Base-by-base conservation (phyloP, 257 asterid species). In the Euphrasia confusa region DNA sequence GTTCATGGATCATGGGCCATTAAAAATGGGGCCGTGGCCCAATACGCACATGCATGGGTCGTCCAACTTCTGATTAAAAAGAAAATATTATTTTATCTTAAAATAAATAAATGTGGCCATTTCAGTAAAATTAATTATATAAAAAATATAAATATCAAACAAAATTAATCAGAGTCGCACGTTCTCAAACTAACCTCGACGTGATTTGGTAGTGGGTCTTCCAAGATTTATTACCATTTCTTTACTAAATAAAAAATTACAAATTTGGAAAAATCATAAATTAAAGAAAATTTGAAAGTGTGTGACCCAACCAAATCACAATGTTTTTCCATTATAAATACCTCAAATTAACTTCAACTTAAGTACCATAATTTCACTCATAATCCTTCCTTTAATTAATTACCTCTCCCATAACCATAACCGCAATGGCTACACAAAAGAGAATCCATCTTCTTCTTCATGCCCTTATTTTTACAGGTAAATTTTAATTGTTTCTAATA, bases 391-490 rank as follows among this genome's bases (percentile, higher is more conserved):
- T 8, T 35, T 33, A 3, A 3, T 37, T 35, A 10, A 39, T 18
- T 3, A 55, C 30, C 7, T n/a, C 4, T 49, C 60, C 63, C 39
- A 12, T 54, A 12, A 33, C 24, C 57, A 79, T 79, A 78, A 21
- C 72, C 72, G n/a, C 64, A 52, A 28, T 49, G 33, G n/a, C 28
- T 54, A 30, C 33, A 4, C 33, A 30, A 30, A 30, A 4, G 5
- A 30, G 33, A 30, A 30, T 30, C 63, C 17, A 7, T 59, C 13
- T 40, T 58, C 58, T 69, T 24, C 73, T 72, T 5, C 37, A 59
- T 26, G 53, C 74, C 42, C 66, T 71, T 18, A 54, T 77, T 24
- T 50, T 75, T 35, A 54, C 54, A 50, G 85, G 85, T 77, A 32
- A 57, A 5, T 8, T 21, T 21, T 21, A 21, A 0, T 21, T 21